phyloP scores from a whole-genome alignment of 257 asterid species.

The Fraxinus pennsylvanica region DNA sequence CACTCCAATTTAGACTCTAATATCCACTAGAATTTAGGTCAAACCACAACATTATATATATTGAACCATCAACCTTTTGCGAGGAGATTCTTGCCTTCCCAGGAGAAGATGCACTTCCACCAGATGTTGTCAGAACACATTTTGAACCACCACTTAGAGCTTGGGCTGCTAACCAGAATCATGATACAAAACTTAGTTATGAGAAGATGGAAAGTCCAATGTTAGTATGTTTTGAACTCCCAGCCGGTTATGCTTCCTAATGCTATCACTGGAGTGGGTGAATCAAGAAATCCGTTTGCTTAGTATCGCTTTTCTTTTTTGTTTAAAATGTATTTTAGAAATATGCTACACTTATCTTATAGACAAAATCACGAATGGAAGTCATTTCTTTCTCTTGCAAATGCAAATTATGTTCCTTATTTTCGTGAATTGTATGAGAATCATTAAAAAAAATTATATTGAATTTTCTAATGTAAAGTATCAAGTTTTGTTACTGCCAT shows the following conservation, averaged over 20 bases:
- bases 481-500: neutral
- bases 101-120: constrained; percentile 82
- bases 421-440: neutral
- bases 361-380: neutral
- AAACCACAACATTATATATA: neutral
- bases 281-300: neutral
- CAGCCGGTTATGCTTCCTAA: constrained; percentile 14
- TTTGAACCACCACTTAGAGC: constrained; percentile 83
- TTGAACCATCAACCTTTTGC: constrained; percentile 74
- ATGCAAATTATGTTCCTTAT: neutral
- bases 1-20: too few relatives aligned
- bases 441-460: neutral
- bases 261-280: neutral
- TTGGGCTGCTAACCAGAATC: constrained; percentile 60
- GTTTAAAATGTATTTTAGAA: neutral
- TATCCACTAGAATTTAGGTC: too few relatives aligned
- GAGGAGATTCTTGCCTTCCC: constrained; percentile 62
- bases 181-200: constrained; percentile 32
- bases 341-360: neutral
- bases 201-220: constrained; percentile 59
- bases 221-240: constrained; percentile 54
- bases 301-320: neutral
- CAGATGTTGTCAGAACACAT: constrained; percentile 76
- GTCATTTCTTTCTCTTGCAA: neutral
- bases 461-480: neutral